Evolutionary conservation across 768 basidiomycete species (phyloP).

Genomic region (Tremella mesenterica): DNA sequence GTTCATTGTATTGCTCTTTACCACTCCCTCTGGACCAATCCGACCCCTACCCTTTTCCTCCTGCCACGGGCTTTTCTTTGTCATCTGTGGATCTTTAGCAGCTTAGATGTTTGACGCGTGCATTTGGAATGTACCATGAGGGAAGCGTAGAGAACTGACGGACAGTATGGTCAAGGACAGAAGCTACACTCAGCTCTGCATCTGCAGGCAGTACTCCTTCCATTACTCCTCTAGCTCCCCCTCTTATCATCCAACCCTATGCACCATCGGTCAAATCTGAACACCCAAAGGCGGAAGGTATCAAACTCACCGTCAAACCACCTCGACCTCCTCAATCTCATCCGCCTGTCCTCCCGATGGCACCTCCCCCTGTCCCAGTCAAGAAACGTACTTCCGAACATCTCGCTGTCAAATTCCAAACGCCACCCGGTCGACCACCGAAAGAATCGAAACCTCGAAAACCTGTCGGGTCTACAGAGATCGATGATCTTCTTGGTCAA

Average conservation of each 20-base stretch:
- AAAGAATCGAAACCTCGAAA: constrained; percentile 22
- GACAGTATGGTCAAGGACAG: constrained; percentile 63
- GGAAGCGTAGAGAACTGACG: neutral
- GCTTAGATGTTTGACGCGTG: too few relatives aligned
- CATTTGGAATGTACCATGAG: too few relatives aligned
- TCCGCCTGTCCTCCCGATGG: constrained; percentile 18
- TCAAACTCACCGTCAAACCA: constrained; percentile 39
- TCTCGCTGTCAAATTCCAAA: too few relatives aligned
- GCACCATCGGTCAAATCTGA: neutral
- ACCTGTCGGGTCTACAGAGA: constrained; percentile 7
- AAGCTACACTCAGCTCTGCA: constrained; percentile 47
- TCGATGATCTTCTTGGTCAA: constrained; percentile 40
- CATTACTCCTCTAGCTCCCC: neutral
- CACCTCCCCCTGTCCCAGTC: constrained; percentile 30
- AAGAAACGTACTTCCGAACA: constrained; percentile 2
- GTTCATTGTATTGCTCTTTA: too few relatives aligned
- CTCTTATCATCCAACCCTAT: neutral
- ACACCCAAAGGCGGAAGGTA: neutral
- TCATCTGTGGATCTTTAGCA: too few relatives aligned
- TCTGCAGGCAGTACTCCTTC: constrained; percentile 4
- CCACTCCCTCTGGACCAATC: too few relatives aligned
- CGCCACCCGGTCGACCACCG: neutral
- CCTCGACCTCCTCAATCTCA: constrained; percentile 10
- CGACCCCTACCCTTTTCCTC: too few relatives aligned
- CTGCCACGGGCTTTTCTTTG: too few relatives aligned